Base-by-base conservation (phyloP, 257 asterid genomes). In the Nicotiana knightiana region DNA sequence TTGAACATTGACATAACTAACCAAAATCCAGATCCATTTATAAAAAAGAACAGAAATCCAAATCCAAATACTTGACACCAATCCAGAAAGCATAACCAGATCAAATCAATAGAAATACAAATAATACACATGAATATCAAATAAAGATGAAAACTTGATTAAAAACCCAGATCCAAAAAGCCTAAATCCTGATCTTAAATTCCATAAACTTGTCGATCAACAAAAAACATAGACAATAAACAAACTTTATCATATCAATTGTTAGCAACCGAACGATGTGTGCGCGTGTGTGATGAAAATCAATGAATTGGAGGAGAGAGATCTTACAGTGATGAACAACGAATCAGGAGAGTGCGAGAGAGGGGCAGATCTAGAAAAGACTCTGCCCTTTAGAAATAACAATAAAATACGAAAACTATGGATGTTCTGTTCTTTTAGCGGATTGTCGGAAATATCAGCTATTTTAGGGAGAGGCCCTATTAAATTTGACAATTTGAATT, bases 341-440 rank as follows among this genome's bases (percentile, higher is more conserved):
- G 51, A 59, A 58, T 30, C 12, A 17, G 21, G 67, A 61, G 16
- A 43, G 17, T 61, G 46, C 13, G 11, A 65, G 59, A 3, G 16
- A 16, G 30, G 39, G 87, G 84, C 83, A 86, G 85, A 88, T 84
- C 86, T 82, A 62, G 75, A 70, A 64, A 71, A n/a, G 85, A 82
- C 81, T 59, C 81, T 79, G 85, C 88, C 88, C 88, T 83, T 76
- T 33, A 68, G 73, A 61, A 67, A 33, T 57, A 28, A 70, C 55
- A 82, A 8, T 13, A 61, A 51, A 85, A 77, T 48, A 61, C 11
- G 24, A 21, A 10, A n/a, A 0, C 33, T 10, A 21, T 3, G 78
- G 78, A 71, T 11, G 59, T 43, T 70, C 35, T 43, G 21, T 24
- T 71, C 24, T 24, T 21, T 46, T 68, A 5, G 4, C 10, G 55